Evolutionary conservation across 371 early-diverging fungal species (phyloP), one percentile per base, ranked within the genome.

Genomic region (Mucor piriformis): DNA sequence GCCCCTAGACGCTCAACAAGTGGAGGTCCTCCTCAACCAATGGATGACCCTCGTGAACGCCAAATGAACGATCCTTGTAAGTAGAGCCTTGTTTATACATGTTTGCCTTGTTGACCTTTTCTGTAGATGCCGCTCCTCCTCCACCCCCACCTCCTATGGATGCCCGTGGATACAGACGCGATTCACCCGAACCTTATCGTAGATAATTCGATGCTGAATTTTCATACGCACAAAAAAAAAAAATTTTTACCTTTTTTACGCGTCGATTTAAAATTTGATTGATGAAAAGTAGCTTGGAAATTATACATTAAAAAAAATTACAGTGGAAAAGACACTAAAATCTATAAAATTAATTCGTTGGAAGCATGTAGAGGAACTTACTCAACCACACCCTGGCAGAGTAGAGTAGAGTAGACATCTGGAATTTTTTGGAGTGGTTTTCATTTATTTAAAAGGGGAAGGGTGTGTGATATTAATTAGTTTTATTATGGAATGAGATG

Each of bases 131-230:
- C 34, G 61, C 64, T 56, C 67, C 64, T 42, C 67, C 68, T 44
- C 65, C 70, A 21, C 68, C 67, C 33, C 69, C 68, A 23, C 66
- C 74, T 29, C 71, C 67, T 38, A 61, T 70, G 68, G 67, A 69
- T 43, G 57, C 70, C 29, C 69, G 72, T 63, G 72, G 67, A 59
- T 76, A 70, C 52, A 70, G 71, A 68, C 76, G 76, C 43, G 61
- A 62, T 33, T 70, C 76, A 47, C 65, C 63, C 46, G 73, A 75
- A 61, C 61, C 62, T 42, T 76, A 76, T 53, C 73, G 76, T 58
- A 73, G 76, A 63, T 76, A 70, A 68, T 29, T 15, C 40, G 16
- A 6, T 1, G 27, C 27, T 32, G 18, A 43, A 23, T 40, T 10
- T 25, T 40, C 40, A 29, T 25, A 54, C 25, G 32, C 18, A 32